Percentiles rank a stretch among this genome's conserved stretches.
Evolutionary conservation across 1,139 yeast species (phyloP).

Genomic region (Lodderomyces metapsilosis): DNA sequence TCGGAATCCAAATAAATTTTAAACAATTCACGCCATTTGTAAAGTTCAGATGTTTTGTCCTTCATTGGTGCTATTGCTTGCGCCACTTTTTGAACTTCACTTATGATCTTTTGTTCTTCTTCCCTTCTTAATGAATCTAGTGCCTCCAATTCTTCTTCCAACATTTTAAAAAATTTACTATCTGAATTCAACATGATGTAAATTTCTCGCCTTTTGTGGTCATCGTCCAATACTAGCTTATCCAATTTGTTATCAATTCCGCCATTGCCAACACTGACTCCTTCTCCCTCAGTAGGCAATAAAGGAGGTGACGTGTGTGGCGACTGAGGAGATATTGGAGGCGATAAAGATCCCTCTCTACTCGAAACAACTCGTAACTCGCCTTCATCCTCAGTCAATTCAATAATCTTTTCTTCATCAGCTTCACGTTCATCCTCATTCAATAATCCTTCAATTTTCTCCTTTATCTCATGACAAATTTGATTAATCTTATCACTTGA

Average conservation of each 20-base stretch:
- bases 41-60: conserved; percentile 52
- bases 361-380: conserved; percentile 14
- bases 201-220: conserved; percentile 24
- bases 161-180: conserved; percentile 55
- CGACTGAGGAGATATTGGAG: conserved; percentile 10
- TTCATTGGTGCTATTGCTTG: conserved; percentile 15
- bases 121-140: conserved; percentile 45
- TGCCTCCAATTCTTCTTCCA: conserved; percentile 53
- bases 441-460: conserved; percentile 30
- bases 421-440: conserved; percentile 16
- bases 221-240: conserved; percentile 7
- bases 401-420: conserved; percentile 16
- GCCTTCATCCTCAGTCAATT: conserved; percentile 17
- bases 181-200: conserved; percentile 42
- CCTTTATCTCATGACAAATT: conserved; percentile 31
- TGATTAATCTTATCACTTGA: conserved; percentile 39
- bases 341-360: conserved; percentile 15
- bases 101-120: conserved; percentile 46
- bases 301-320: not conserved
- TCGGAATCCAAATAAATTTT: conserved; percentile 64
- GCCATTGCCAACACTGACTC: not conserved
- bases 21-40: conserved; percentile 71
- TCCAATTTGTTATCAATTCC: conserved; percentile 7
- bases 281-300: conserved; percentile 1
- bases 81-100: conserved; percentile 45